Evolutionary conservation across 805 yeast genomes (phyloP).

Genomic region (Zygoascus ofunaensis): DNA sequence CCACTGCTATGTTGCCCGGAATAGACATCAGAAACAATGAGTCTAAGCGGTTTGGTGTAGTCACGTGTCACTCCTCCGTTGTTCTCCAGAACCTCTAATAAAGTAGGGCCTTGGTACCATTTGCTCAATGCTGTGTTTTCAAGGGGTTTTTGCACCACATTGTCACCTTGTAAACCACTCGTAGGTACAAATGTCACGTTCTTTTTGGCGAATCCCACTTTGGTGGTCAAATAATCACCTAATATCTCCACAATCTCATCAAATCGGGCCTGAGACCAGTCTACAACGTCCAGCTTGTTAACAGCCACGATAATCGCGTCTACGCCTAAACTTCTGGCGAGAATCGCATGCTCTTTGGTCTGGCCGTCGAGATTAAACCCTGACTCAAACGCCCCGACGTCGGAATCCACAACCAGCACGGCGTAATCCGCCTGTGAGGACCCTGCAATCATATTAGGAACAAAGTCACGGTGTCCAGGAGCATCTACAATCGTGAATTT

Average conservation of each 20-base stretch:
- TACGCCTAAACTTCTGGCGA: conserved; percentile 62
- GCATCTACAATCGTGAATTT: conserved; percentile 70
- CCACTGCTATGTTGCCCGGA: conserved; percentile 41
- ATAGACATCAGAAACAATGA: conserved; percentile 56
- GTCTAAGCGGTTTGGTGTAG: conserved; percentile 31
- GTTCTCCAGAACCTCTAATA: conserved; percentile 19
- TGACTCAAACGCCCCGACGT: conserved; percentile 58
- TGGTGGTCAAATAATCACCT: conserved; percentile 38
- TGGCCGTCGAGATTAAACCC: conserved; percentile 64
- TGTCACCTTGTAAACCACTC: conserved; percentile 60
- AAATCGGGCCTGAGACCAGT: conserved; percentile 48
- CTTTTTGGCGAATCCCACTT: conserved; percentile 38
- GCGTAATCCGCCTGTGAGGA: conserved; percentile 73
- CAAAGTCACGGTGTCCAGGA: conserved; percentile 76
- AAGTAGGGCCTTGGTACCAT: conserved; percentile 44
- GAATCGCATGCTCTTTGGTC: conserved; percentile 66
- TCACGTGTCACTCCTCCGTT: conserved; percentile 13
- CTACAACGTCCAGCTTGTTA: conserved; percentile 59
- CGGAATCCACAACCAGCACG: conserved; percentile 59
- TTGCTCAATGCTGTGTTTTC: conserved; percentile 14
- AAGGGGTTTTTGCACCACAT: conserved; percentile 42
- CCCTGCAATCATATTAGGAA: conserved; percentile 81
- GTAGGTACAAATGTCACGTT: conserved; percentile 52
- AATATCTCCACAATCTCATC: conserved; percentile 43
- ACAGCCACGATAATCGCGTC: conserved; percentile 50